Evolutionary conservation across 129 eudicot species (phyloP), one percentile per base, ranked within the genome.

Genomic region (Pseudognaphalium luteoalbum): DNA sequence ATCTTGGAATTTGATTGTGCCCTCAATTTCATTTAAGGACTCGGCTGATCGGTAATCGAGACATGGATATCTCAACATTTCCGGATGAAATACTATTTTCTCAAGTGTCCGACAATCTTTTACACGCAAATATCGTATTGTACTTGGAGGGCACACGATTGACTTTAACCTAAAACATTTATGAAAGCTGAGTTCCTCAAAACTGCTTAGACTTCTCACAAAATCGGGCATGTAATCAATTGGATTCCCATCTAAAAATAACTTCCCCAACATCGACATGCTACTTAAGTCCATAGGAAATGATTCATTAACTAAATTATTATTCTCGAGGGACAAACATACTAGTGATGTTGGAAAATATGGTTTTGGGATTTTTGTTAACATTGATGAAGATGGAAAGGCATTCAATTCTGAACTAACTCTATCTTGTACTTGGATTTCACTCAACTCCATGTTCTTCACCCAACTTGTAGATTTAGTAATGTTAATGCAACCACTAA

Each of bases 151-250:
- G 61, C 54, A 56, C 42, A 15, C 1, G n/a, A 65, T 7, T 30
- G 80, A 75, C 47, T 66, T 34, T 6, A 65, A 30, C 52, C 2
- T n/a, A 1, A 8, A 56, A 33, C 79, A 75, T 32, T 14, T 3
- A 3, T 7, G 2, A 64, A 76, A 19, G 4, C 34, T 17, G 4
- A 70, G 74, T 14, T 21, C 4, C 59, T 75, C 25, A 20, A 82
- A 78, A 37, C 28, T 71, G 12, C 16, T 4, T 9, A 77, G 82
- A 22, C 10, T 20, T 57, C 66, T 78, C 3, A 77, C 16, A 19
- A 56, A 71, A 29, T 72, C 72, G 14, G 86, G 86, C 9, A 82
- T 7, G 5, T 71, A 57, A 20, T 34, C 15, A 41, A 82, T 66
- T 10, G 42, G 79, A 37, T 82, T 82, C 4, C 15, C 8, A n/a